Evolutionary conservation across 805 yeast species (phyloP), one percentile per base, ranked within the genome.

Genomic region (Sungouiella thailandica): DNA sequence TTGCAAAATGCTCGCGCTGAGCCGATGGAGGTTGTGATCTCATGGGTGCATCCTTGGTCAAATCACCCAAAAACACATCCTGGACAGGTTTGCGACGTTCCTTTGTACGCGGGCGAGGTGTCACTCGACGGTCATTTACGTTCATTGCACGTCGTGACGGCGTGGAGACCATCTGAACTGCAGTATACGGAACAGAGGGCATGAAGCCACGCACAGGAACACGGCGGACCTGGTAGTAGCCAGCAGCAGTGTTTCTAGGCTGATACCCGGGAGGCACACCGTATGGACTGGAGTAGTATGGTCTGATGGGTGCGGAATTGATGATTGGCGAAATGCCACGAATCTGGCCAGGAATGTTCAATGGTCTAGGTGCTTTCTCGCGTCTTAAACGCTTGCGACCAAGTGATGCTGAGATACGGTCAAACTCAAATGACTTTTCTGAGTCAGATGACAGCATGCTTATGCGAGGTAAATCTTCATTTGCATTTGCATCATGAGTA

Each of bases 11-110:
- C 36, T 43, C 46, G 22, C 29, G 50, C 45, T 72, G 76, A 0
- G 78, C 70, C 25, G 72, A 63, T 7, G 72, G 53, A 4, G 79
- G 78, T 46, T 74, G 79, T 11, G 76, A 68, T 17, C 56, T 55
- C 25, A 70, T 45, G 8, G 78, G 79, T 0, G 78, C 78, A 14
- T 57, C 62, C 37, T 65, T 61, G 12, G 68, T 53, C 26, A 58
- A 57, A 38, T 70, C 74, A 2, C 70, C 72, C 34, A 60, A 62
- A 43, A 69, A 74, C 3, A 74, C 74, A 46, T 74, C 79, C 28
- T 37, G 33, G 3, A 46, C 50, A 9, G 47, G 48, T 23, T 35
- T 37, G 18, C 43, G 34, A 23, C 43, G 35, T 26, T 5, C 36
- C 41, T 13, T 40, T 43, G 43, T 33, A 39, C 3, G 33, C 32